A percentile compares a stretch with the other conserved stretches of the same genome.
phyloP scores from a whole-genome alignment of 2,329 filamentous ascomycete species.

The Botrytis tulipae region DNA sequence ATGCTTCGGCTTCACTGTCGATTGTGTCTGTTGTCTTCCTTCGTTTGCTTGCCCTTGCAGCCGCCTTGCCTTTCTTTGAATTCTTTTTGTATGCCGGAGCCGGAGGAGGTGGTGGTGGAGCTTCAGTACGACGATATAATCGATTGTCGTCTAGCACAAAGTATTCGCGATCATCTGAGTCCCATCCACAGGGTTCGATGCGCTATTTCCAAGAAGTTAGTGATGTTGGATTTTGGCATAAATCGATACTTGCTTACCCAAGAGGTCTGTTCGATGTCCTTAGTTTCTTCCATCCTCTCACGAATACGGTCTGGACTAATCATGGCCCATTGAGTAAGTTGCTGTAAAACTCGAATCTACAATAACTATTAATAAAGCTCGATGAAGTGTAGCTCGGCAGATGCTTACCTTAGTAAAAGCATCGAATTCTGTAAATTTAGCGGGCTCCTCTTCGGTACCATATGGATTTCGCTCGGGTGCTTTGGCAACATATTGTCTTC shows the following conservation, averaged over 20 bases:
- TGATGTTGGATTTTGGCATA: neutral
- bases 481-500: conserved; percentile 83
- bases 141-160: conserved; percentile 93
- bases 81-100: conserved; percentile 62
- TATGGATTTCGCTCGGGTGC: conserved; percentile 80
- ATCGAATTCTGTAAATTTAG: conserved; percentile 78
- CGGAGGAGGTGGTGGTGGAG: conserved; percentile 57
- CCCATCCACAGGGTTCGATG: conserved; percentile 85
- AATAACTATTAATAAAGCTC: conserved; percentile 35
- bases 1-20: conserved; percentile 42
- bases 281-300: conserved; percentile 79
- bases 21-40: conserved; percentile 55
- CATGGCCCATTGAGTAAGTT: conserved; percentile 86
- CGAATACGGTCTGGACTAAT: conserved; percentile 83
- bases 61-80: conserved; percentile 62
- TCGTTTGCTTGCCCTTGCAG: conserved; percentile 68
- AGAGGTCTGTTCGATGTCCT: conserved; percentile 73
- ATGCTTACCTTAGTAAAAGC: conserved; percentile 68
- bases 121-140: conserved; percentile 83
- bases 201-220: conserved; percentile 46
- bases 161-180: conserved; percentile 80
- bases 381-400: conserved; percentile 42
- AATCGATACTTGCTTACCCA: conserved; percentile 59
- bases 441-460: conserved; percentile 69
- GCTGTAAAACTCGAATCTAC: conserved; percentile 75